phyloP scores from a whole-genome alignment of 23 red algal species.

The Cyanidiococcus yangmingshanensis region DNA sequence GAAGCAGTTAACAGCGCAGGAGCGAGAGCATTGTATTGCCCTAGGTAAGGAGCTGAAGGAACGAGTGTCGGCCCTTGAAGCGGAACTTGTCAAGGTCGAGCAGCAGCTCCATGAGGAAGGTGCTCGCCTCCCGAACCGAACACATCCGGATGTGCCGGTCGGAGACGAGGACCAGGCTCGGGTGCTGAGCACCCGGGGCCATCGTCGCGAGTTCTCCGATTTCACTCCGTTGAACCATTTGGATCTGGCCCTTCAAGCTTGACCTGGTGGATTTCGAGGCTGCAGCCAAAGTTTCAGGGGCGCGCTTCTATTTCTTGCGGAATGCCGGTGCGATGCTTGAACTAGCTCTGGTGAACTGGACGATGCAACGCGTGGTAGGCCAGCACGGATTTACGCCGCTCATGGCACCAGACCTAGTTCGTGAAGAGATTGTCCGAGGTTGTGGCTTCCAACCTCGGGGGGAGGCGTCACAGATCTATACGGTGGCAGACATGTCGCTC shows the following conservation, averaged over 20 bases:
- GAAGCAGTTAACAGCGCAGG: constrained; percentile 34
- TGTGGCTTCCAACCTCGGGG: constrained; percentile 92
- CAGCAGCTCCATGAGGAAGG: constrained; percentile 39
- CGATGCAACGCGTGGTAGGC: constrained; percentile 37
- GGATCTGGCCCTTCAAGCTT: constrained; percentile 31
- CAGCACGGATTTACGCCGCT: constrained; percentile 73
- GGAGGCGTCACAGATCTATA: constrained; percentile 78
- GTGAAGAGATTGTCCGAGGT: constrained; percentile 64
- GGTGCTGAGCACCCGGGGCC: constrained; percentile 31
- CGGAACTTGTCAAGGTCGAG: constrained; percentile 37
- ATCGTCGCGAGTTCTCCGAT: constrained; percentile 38
- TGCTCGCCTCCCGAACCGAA: constrained; percentile 62
- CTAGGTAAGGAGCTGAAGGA: constrained; percentile 72
- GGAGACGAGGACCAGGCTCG: constrained; percentile 57
- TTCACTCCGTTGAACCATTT: constrained; percentile 44
- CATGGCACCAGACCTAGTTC: constrained; percentile 81
- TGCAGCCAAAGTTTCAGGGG: constrained; percentile 66
- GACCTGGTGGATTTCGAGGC: constrained; percentile 89
- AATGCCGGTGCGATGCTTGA: constrained; percentile 92
- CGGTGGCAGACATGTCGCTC: constrained; percentile 56
- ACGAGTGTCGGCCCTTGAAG: constrained; percentile 36
- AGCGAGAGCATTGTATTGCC: constrained; percentile 44
- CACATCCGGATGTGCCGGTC: constrained; percentile 69
- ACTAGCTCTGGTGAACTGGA: constrained; percentile 88
- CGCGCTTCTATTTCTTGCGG: constrained; percentile 87